Evolutionary conservation across 2,329 filamentous ascomycete species (phyloP), one percentile per base, ranked within the genome.

Genomic region (Curvularia eragrostidis): DNA sequence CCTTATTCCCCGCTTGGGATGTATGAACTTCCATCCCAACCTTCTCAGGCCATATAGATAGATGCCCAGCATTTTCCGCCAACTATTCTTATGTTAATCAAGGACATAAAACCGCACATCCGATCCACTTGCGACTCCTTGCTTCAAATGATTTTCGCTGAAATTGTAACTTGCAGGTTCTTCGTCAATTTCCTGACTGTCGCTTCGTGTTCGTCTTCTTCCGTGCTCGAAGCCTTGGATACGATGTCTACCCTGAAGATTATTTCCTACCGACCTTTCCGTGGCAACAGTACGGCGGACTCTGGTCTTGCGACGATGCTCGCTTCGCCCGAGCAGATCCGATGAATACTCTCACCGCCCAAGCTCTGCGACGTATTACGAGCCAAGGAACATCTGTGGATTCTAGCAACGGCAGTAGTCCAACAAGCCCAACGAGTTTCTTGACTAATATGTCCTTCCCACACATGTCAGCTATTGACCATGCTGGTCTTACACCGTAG

Each of bases 1-100:
- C 75, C 30, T 52, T 76, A 26, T 77, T 76, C 54, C 75, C 75
- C 30, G 75, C 69, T 65, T 78, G 75, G 75, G 75, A 76, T 73
- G 75, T 78, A 77, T 75, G 75, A 77, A 32, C 62, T 50, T 57
- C 43, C 43, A 59, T 39, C 42, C 42, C 36, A 26, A 48, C 44
- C 23, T 56, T 48, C 41, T 42, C 42, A 7, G 36, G 42, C 7
- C 55, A 61, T 51, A 34, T 60, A 39, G 49, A 67, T 63, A 65
- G 30, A 67, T 68, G 68, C 59, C 56, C 60, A 26, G 42, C 55
- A 61, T 44, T 21, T 48, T 34, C 21, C 44, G 32, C 53, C 56
- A 69, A 62, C 30, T 65, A 54, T 28, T 30, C 26, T 30, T 41
- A 61, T 50, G 58, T 58, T 58, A n/a, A 55, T 30, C 38, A 53